Percentiles rank a stretch among this genome's conserved stretches.
Conservation (phyloP, 1,139 yeast species). For the Kurtzmaniella natalensis region DNA sequence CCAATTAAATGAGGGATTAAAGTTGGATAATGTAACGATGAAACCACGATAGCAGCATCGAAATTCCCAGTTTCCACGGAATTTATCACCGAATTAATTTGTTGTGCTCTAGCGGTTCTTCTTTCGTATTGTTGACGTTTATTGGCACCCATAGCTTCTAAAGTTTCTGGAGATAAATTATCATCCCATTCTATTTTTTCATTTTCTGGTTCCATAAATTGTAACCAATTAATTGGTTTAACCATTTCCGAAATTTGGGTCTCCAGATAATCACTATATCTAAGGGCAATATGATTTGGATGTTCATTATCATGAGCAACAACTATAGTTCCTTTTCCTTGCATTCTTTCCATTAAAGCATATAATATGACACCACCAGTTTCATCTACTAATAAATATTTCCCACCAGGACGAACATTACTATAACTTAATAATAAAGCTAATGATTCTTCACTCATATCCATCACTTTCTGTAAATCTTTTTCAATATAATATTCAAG, state of each 20-base stretch:
- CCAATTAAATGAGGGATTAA: conserved; percentile 60
- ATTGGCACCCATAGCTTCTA: conserved; percentile 52
- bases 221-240: conserved; percentile 71
- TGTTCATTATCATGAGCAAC: conserved; percentile 91
- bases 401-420: conserved; percentile 85
- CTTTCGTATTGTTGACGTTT: conserved; percentile 67
- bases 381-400: conserved; percentile 83
- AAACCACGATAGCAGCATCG: conserved; percentile 74
- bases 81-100: conserved; percentile 51
- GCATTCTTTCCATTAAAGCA: conserved; percentile 87
- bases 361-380: conserved; percentile 83
- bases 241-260: conserved; percentile 52
- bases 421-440: conserved; percentile 74
- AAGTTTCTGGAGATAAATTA: conserved; percentile 46
- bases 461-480: conserved; percentile 70
- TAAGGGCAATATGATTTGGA: conserved; percentile 69
- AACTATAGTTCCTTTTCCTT: conserved; percentile 72
- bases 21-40: conserved; percentile 67
- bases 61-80: conserved; percentile 50
- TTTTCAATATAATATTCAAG: conserved; percentile 69
- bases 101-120: conserved; percentile 55
- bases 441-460: conserved; percentile 77
- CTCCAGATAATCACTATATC: conserved; percentile 59
- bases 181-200: conserved; percentile 50
- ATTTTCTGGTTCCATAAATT: conserved; percentile 73